Conservation (phyloP, 306 rosid genomes). For the Biancaea sappan region DNA sequence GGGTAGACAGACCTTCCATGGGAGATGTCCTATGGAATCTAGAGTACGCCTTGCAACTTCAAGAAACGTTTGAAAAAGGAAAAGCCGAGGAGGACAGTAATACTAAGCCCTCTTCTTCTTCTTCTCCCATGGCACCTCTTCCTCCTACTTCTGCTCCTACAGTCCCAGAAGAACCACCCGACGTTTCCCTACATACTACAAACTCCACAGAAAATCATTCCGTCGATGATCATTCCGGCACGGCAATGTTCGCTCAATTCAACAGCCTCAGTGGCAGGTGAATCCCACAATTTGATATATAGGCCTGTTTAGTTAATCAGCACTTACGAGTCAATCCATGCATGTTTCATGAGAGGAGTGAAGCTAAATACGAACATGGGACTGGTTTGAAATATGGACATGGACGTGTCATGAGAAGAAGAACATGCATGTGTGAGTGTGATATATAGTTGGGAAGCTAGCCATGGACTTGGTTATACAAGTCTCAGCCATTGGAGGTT, state of each 20-base stretch:
- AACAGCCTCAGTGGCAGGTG: slow-evolving; percentile 72
- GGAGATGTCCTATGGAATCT: slow-evolving; percentile 71
- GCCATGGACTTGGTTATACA: neutral
- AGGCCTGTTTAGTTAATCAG: too few relatives aligned
- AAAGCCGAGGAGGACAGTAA: slow-evolving; percentile 52
- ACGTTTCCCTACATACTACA: too few relatives aligned
- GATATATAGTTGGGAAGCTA: neutral
- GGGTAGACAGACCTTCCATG: slow-evolving; percentile 70
- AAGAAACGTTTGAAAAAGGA: slow-evolving; percentile 61
- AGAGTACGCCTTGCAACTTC: slow-evolving; percentile 69
- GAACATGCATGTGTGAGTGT: too few relatives aligned
- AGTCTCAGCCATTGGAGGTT: slow-evolving; percentile 3
- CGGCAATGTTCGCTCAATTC: slow-evolving; percentile 70
- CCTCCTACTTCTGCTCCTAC: slow-evolving; percentile 29
- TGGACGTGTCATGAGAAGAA: too few relatives aligned
- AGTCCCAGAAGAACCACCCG: neutral
- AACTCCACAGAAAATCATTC: neutral
- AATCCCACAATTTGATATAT: slow-evolving; percentile 22
- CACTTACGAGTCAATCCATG: too few relatives aligned
- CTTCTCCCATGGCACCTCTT: neutral
- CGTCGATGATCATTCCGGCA: slow-evolving; percentile 70
- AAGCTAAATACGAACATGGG: neutral
- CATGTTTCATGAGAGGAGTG: too few relatives aligned
- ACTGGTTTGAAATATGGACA: slow-evolving; percentile 12
- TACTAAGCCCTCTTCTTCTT: slow-evolving; percentile 27